Conservation (phyloP, 192 early-diverging fungal genomes). For the Paraglomus brasilianum region DNA sequence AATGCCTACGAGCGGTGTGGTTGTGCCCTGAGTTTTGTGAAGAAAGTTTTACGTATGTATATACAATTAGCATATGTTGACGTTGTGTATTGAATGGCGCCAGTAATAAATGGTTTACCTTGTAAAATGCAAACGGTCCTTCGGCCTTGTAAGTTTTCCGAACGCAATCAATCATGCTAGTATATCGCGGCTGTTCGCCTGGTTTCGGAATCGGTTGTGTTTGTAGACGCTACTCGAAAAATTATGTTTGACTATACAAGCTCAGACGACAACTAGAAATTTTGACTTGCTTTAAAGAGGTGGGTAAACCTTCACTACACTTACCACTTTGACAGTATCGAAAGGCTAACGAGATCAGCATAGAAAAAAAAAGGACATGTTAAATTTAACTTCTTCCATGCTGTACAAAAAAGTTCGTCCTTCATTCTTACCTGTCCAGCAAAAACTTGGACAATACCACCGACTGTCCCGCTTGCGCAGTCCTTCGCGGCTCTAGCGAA, state of each 20-base stretch:
- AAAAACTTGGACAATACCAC: conserved; percentile 77
- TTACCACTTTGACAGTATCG: conserved; percentile 80
- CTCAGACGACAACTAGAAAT: background rate
- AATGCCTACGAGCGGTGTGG: conserved; percentile 90
- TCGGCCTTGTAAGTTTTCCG: conserved; percentile 79
- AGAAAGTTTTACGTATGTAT: too few relatives aligned
- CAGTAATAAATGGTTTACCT: conserved; percentile 46
- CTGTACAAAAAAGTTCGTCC: background rate
- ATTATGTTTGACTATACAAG: background rate
- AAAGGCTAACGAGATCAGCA: conserved; percentile 53
- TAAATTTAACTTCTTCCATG: background rate
- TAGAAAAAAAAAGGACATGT: conserved; percentile 1
- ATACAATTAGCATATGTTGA: too few relatives aligned
- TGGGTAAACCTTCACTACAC: conserved; percentile 7
- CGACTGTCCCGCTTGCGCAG: conserved; percentile 70
- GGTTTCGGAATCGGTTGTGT: conserved; percentile 74
- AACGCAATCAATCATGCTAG: conserved; percentile 83
- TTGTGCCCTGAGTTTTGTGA: conserved; percentile 61
- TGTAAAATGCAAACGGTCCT: conserved; percentile 84
- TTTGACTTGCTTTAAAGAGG: background rate
- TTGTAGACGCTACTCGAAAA: conserved; percentile 71
- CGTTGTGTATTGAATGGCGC: too few relatives aligned
- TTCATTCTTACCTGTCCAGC: conserved; percentile 58
- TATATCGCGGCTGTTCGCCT: conserved; percentile 66
- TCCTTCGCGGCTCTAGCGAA: conserved; percentile 68